Percentiles rank a stretch among this genome's conserved stretches.
These are phyloP conservation scores for Coemansia sp. DNA, from an alignment of 192 early-diverging fungal species.

Conservation along the genomic window DNA sequence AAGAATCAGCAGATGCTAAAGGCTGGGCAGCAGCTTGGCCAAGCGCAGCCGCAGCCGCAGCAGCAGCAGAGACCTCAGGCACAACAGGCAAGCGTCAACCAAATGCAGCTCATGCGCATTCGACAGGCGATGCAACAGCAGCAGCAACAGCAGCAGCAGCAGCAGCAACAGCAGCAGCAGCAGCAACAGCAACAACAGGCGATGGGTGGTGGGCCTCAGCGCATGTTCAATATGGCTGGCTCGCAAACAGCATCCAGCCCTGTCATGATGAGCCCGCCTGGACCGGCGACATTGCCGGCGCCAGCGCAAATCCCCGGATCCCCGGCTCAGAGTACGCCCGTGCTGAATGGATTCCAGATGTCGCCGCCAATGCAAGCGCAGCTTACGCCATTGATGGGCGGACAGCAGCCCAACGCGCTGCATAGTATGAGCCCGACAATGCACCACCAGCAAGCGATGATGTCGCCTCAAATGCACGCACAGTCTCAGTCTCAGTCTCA, in stretches of 20 bases:
- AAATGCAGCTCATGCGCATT: conserved; percentile 37
- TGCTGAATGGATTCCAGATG: conserved; percentile 6
- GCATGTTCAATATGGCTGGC: conserved; percentile 11
- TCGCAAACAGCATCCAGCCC: conserved; percentile 28
- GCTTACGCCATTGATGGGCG: not conserved
- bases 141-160: conserved; percentile 28
- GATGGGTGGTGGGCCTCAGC: conserved; percentile 14
- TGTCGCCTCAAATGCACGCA: conserved; percentile 16
- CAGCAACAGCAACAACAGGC: too few species aligned
- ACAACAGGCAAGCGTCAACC: conserved; percentile 22
- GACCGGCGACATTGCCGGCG: not conserved
- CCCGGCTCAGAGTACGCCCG: conserved; percentile 14
- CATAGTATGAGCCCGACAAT: conserved; percentile 16
- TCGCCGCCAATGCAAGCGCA: conserved; percentile 4
- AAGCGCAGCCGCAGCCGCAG: conserved; percentile 4
- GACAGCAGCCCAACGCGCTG: not conserved
- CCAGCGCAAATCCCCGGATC: not conserved
- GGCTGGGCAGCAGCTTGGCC: not conserved
- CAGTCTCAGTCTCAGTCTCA: conserved; percentile 8
- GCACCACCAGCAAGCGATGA: conserved; percentile 6
- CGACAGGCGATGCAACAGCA: conserved; percentile 34
- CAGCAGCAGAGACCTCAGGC: conserved; percentile 11
- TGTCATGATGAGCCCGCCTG: conserved; percentile 10
- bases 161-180: too few species aligned
- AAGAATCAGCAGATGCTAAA: conserved; percentile 40